A percentile compares a stretch with the other conserved stretches of the same genome.
Conservation (phyloP, 345 rosid genomes). For the Garcia nutans region DNA sequence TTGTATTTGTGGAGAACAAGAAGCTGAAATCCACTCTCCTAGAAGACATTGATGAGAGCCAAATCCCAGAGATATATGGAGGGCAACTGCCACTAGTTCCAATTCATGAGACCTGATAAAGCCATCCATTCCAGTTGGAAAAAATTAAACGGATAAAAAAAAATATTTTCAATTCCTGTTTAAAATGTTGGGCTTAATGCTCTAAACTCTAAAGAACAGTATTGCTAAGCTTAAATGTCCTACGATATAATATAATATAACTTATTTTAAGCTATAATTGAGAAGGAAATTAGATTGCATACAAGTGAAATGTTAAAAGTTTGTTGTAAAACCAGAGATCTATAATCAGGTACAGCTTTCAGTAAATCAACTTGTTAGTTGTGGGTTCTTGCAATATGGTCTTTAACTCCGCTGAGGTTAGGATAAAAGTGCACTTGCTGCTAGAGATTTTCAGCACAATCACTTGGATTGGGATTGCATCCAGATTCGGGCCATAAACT, state of each 20-base stretch:
- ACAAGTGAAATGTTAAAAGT: no score
- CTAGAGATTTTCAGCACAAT: background rate
- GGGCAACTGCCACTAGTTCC: constrained; percentile 34
- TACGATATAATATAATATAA: no score
- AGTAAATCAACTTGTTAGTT: background rate
- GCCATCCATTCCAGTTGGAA: no score
- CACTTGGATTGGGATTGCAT: background rate
- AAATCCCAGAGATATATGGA: constrained; percentile 47
- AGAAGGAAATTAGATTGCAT: no score
- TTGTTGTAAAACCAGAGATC: background rate
- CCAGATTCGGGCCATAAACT: background rate
- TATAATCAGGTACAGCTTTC: background rate
- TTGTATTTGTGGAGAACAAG: constrained; percentile 44
- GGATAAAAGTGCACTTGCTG: background rate
- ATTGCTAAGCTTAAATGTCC: no score
- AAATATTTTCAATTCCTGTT: no score
- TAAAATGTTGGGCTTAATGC: no score
- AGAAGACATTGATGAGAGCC: constrained; percentile 52
- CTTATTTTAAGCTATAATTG: no score
- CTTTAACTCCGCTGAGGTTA: background rate
- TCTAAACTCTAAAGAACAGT: no score
- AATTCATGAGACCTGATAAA: background rate
- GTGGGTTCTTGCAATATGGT: background rate
- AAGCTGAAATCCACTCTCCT: constrained; percentile 41
- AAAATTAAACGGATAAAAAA: no score